phyloP scores from a whole-genome alignment of 768 basidiomycete genomes.

The Naematelia encephala region DNA sequence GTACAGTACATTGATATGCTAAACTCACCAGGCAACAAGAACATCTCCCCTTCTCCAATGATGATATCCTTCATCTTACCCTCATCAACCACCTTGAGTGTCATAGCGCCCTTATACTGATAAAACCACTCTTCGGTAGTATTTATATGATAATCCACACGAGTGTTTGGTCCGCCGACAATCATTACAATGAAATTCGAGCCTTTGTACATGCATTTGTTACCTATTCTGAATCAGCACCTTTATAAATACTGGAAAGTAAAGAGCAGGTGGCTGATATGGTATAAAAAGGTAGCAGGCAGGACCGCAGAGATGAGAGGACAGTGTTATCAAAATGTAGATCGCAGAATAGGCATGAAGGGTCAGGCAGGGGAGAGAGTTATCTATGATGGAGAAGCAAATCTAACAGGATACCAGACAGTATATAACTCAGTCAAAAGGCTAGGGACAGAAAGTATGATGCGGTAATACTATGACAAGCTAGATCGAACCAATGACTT shows the following conservation, averaged over 20 bases:
- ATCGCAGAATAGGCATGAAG: too few relatives aligned
- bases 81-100: conserved; percentile 68
- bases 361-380: too few relatives aligned
- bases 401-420: too few relatives aligned
- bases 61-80: conserved; percentile 63
- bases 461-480: not conserved
- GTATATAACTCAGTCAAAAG: too few relatives aligned
- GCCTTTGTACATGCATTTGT: conserved; percentile 57
- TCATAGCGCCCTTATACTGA: conserved; percentile 91
- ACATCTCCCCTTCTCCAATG: conserved; percentile 96
- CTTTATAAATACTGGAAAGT: too few relatives aligned
- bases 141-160: conserved; percentile 92
- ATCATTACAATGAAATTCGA: conserved; percentile 92
- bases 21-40: conserved; percentile 76
- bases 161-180: conserved; percentile 89
- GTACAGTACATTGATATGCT: not conserved
- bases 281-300: too few relatives aligned
- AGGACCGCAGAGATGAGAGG: too few relatives aligned
- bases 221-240: conserved; percentile 22
- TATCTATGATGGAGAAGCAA: too few relatives aligned
- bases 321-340: too few relatives aligned
- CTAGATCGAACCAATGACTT: conserved; percentile 58
- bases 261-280: too few relatives aligned
- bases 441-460: too few relatives aligned
- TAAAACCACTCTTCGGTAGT: conserved; percentile 99